Percentiles rank a stretch among this genome's conserved stretches.
These are phyloP conservation scores for Oemleria cerasiformis DNA, from an alignment of 306 rosid genomes.

Conservation along the genomic window DNA sequence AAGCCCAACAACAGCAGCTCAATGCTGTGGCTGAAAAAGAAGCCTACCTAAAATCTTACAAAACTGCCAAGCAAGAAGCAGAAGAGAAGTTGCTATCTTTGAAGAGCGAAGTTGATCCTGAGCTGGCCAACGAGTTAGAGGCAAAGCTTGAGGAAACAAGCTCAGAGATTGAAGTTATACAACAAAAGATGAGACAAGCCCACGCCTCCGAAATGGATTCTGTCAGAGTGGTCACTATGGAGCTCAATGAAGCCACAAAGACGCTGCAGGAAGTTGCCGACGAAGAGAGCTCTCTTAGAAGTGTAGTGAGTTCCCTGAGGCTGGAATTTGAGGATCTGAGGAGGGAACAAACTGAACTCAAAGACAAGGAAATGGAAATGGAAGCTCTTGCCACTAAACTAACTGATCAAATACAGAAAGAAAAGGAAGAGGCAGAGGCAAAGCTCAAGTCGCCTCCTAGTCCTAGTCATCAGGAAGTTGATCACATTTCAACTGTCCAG, in stretches of 20 bases:
- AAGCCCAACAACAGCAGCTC: conserved; percentile 46
- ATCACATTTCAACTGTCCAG: conserved; percentile 19
- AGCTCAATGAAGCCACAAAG: conserved; percentile 65
- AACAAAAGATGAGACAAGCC: conserved; percentile 54
- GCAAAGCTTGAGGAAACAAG: conserved; percentile 46
- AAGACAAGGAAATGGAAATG: conserved; percentile 33
- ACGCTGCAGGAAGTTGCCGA: conserved; percentile 49
- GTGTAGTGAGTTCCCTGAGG: conserved; percentile 41
- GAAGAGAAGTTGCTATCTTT: conserved; percentile 40
- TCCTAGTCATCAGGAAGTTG: neutral
- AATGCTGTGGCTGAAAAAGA: conserved; percentile 46
- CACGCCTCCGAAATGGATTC: conserved; percentile 70
- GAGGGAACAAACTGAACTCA: conserved; percentile 36
- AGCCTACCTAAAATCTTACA: conserved; percentile 25
- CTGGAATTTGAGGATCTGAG: conserved; percentile 51
- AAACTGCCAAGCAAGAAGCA: conserved; percentile 43
- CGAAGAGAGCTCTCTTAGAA: conserved; percentile 58
- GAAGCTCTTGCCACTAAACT: conserved; percentile 36
- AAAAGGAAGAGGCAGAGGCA: conserved; percentile 22
- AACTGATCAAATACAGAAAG: conserved; percentile 24
- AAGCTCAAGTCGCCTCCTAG: neutral
- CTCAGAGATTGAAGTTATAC: conserved; percentile 54
- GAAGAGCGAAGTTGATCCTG: conserved; percentile 49
- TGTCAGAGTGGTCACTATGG: conserved; percentile 40
- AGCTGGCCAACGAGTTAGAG: conserved; percentile 35